Percentiles rank a stretch among this genome's conserved stretches.
Evolutionary conservation across 2,329 filamentous ascomycete species (phyloP).

Genomic region (Calonectria honghensis): DNA sequence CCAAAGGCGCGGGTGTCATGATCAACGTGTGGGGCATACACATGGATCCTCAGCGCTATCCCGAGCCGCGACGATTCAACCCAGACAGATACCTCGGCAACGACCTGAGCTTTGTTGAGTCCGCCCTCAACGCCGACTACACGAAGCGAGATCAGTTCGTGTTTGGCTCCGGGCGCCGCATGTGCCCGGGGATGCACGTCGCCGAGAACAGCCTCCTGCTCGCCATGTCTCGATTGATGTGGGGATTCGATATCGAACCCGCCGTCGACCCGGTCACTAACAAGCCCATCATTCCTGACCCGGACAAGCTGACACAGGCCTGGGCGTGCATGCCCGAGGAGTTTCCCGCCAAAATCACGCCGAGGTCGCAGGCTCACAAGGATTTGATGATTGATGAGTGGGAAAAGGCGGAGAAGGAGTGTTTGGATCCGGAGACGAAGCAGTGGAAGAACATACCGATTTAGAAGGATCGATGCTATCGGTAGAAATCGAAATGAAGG

Average conservation of each 20-base stretch:
- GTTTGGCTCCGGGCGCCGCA: constrained; percentile 2
- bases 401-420: constrained; percentile 1
- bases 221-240: not conserved
- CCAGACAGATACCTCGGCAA: constrained; percentile 3
- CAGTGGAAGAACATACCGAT: constrained; percentile 4
- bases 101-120: constrained; percentile 3
- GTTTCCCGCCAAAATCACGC: not conserved
- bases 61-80: constrained; percentile 10
- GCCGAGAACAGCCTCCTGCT: not conserved
- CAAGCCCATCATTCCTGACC: constrained; percentile 10
- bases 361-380: not conserved
- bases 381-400: not conserved
- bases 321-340: not conserved
- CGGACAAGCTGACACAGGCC: not conserved
- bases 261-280: not conserved
- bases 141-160: not conserved
- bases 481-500: not conserved
- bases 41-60: constrained; percentile 7
- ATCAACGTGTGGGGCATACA: constrained; percentile 15
- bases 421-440: constrained; percentile 13
- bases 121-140: not conserved
- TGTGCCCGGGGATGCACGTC: not conserved
- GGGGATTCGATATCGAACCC: not conserved
- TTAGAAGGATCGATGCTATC: not conserved
- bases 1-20: not conserved